Evolutionary conservation across 306 rosid genomes (phyloP).

Genomic region (Coriaria nepalensis): DNA sequence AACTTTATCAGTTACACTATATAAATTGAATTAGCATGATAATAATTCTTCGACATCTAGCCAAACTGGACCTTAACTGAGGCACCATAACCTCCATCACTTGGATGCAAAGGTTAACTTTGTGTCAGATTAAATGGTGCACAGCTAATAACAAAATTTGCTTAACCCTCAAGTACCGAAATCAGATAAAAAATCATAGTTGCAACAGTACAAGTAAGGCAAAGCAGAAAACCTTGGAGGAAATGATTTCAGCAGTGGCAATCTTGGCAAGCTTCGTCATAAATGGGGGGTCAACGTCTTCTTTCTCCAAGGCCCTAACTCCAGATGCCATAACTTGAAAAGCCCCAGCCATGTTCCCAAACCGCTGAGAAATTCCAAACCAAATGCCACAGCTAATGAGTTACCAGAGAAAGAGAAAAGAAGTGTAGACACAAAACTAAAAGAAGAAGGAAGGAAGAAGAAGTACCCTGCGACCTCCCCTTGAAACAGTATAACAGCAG

Average conservation of each 20-base stretch:
- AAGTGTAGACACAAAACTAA: neutral
- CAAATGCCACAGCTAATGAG: neutral
- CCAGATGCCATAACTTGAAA: constrained; percentile 91
- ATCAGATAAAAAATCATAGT: too few species aligned
- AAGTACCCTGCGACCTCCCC: constrained; percentile 85
- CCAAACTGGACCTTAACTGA: too few species aligned
- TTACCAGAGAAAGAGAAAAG: neutral
- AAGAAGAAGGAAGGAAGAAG: constrained; percentile 2
- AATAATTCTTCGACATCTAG: too few species aligned
- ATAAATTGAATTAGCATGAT: neutral
- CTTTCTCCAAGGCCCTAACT: constrained; percentile 53
- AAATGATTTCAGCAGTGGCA: constrained; percentile 75
- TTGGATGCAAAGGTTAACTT: too few species aligned
- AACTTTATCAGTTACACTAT: neutral
- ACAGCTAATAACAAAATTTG: too few species aligned
- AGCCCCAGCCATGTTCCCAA: constrained; percentile 89
- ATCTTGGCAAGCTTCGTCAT: constrained; percentile 83
- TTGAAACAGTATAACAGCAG: constrained; percentile 67
- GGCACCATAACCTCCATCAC: too few species aligned
- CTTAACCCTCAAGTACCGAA: too few species aligned
- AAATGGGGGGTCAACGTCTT: constrained; percentile 57
- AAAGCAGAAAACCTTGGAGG: constrained; percentile 64
- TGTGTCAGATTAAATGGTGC: too few species aligned
- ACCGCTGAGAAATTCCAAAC: constrained; percentile 38
- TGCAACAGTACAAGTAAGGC: too few species aligned